These are phyloP conservation scores for Prunus mume DNA, from an alignment of 306 rosid species.

Conservation along the genomic window DNA sequence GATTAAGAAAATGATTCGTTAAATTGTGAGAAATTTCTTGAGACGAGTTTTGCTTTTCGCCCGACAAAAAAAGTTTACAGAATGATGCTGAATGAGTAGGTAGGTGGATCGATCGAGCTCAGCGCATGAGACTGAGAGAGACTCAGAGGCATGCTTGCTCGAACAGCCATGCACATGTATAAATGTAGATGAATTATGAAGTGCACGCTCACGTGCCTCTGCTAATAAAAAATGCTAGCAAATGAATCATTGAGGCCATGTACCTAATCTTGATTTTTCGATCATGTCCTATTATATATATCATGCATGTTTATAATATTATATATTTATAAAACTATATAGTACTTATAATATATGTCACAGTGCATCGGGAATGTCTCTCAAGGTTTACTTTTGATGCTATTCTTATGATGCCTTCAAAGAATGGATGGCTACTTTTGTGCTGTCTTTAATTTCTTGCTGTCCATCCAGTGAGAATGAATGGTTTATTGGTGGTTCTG, in stretches of 20 bases:
- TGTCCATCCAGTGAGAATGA: neutral
- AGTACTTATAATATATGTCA: neutral
- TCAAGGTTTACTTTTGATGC: neutral
- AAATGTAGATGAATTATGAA: neutral
- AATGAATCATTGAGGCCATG: conserved; percentile 9
- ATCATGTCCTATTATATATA: conserved; percentile 3
- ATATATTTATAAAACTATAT: neutral
- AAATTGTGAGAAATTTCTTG: neutral
- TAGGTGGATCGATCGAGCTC: conserved; percentile 20
- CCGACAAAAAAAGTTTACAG: conserved; percentile 25
- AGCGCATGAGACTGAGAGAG: neutral
- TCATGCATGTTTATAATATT: neutral
- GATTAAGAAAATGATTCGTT: conserved; percentile 21
- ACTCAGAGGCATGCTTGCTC: conserved; percentile 15
- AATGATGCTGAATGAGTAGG: conserved; percentile 32
- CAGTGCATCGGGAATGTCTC: neutral
- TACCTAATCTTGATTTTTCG: conserved; percentile 1
- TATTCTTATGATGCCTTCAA: neutral
- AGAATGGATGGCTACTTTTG: neutral
- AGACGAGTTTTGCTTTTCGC: conserved; percentile 10
- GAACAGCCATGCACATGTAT: neutral
- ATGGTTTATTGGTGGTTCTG: neutral
- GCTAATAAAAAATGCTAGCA: neutral
- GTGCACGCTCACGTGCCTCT: conserved; percentile 32
- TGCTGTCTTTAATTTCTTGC: neutral